Evolutionary conservation across 2,329 filamentous ascomycete species (phyloP).

Genomic region (Aspergillus fischeri): DNA sequence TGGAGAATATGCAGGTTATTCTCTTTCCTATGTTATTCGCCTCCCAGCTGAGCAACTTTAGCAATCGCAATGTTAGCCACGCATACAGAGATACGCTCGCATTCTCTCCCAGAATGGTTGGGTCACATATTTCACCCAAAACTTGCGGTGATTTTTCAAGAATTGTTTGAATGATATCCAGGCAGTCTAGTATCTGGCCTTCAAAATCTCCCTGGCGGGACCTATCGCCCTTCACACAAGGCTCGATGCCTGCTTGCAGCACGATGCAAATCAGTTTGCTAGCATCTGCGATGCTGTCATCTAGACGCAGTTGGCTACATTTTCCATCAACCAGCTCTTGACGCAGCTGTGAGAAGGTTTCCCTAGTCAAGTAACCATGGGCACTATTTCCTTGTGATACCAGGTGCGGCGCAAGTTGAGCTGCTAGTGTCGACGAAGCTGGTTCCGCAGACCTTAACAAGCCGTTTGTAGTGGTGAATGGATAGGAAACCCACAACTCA

Average conservation of each 20-base stretch:
- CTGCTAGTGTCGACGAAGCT: constrained; percentile 74
- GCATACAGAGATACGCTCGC: constrained; percentile 49
- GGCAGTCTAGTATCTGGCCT: constrained; percentile 56
- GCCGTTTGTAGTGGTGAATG: constrained; percentile 15
- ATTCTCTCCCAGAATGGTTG: constrained; percentile 51
- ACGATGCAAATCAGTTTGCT: constrained; percentile 84
- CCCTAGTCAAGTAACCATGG: constrained; percentile 59
- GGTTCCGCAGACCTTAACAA: constrained; percentile 25
- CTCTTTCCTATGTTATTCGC: constrained; percentile 39
- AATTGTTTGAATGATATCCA: constrained; percentile 72
- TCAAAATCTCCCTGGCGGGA: constrained; percentile 46
- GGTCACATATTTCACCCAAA: constrained; percentile 61
- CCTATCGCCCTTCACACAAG: constrained; percentile 55
- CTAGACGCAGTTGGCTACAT: constrained; percentile 44
- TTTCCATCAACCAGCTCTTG: constrained; percentile 55
- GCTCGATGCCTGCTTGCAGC: constrained; percentile 70
- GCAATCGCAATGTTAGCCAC: constrained; percentile 52
- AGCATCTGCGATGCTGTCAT: constrained; percentile 70
- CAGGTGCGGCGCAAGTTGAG: constrained; percentile 79
- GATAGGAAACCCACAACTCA: constrained; percentile 14
- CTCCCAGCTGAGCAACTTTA: constrained; percentile 45
- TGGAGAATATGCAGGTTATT: constrained; percentile 33
- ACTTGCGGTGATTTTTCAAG: constrained; percentile 68
- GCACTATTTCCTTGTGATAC: constrained; percentile 60
- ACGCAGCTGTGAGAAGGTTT: constrained; percentile 71